Evolutionary conservation across 305 asterid genomes (phyloP).

Genomic region (Vinca major): DNA sequence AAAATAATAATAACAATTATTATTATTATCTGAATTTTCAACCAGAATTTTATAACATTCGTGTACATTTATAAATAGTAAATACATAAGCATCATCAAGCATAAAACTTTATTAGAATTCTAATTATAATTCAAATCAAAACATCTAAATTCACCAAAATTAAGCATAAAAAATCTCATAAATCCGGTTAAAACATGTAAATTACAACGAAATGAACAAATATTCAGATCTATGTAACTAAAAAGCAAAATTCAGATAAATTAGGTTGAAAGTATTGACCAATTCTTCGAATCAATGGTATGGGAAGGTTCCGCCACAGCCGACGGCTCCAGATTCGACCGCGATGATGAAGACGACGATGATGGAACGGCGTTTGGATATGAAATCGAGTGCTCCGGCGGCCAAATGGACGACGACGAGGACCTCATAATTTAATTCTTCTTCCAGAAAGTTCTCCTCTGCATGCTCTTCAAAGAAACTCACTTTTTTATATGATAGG

Average conservation of each 20-base stretch:
- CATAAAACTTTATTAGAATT: neutral
- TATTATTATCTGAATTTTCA: neutral
- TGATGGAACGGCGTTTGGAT: constrained; percentile 21
- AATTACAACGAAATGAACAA: constrained; percentile 11
- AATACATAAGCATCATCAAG: neutral
- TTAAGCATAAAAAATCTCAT: constrained; percentile 16
- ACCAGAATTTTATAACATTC: neutral
- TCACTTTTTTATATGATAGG: neutral
- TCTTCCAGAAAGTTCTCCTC: constrained; percentile 10
- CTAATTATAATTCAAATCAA: no score
- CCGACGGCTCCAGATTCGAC: constrained; percentile 24
- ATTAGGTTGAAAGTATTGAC: constrained; percentile 22
- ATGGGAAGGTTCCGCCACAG: constrained; percentile 22
- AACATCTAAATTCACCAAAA: constrained; percentile 17
- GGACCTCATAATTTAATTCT: constrained; percentile 33
- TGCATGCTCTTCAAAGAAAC: constrained; percentile 18
- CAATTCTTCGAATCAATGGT: constrained; percentile 27
- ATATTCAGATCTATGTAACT: constrained; percentile 22
- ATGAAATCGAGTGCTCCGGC: constrained; percentile 31
- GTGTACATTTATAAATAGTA: neutral
- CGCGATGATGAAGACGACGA: constrained; percentile 12
- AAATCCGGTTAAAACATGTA: constrained; percentile 12
- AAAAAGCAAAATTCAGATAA: constrained; percentile 27
- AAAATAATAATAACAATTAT: no score
- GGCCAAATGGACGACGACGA: constrained; percentile 30